Percentiles rank a stretch among this genome's conserved stretches.
phyloP scores from a whole-genome alignment of 1,139 yeast species.

The Scheffersomyces segobiensis region DNA sequence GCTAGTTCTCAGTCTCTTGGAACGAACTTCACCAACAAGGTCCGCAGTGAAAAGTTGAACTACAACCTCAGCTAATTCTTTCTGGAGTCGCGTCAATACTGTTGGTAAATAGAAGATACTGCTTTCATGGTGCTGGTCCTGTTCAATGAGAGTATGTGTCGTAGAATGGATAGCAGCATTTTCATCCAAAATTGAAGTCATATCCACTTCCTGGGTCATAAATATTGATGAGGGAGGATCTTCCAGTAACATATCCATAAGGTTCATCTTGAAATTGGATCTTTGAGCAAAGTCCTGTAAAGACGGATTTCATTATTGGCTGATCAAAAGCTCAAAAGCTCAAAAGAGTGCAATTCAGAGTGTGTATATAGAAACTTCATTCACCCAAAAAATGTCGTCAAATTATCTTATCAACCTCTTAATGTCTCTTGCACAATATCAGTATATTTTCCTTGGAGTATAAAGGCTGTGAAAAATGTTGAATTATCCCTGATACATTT shows the following conservation, averaged over 20 bases:
- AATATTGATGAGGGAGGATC: conserved; percentile 8
- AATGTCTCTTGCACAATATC: background rate
- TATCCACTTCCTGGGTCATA: conserved; percentile 5
- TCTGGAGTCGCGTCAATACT: conserved; percentile 54
- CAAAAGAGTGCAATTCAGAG: no score
- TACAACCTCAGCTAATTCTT: conserved; percentile 54
- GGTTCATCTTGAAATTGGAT: conserved; percentile 25
- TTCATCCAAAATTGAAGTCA: conserved; percentile 2
- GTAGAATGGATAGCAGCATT: background rate
- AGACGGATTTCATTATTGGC: background rate
- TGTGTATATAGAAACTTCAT: background rate
- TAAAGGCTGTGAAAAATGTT: background rate
- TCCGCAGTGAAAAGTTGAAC: conserved; percentile 52
- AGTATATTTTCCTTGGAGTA: no score
- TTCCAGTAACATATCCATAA: conserved; percentile 36
- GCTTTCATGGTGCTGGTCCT: conserved; percentile 4
- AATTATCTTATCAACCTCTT: background rate
- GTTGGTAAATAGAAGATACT: conserved; percentile 56
- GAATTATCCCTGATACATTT: background rate
- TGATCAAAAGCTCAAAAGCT: background rate
- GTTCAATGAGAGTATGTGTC: background rate
- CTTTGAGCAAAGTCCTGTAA: background rate
- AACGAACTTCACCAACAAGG: conserved; percentile 30
- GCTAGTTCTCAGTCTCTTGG: conserved; percentile 29
- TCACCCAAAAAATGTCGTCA: background rate